Evolutionary conservation across 371 early-diverging fungal genomes (phyloP), one percentile per base, ranked within the genome.

Genomic region (Actinomortierella ambigua): DNA sequence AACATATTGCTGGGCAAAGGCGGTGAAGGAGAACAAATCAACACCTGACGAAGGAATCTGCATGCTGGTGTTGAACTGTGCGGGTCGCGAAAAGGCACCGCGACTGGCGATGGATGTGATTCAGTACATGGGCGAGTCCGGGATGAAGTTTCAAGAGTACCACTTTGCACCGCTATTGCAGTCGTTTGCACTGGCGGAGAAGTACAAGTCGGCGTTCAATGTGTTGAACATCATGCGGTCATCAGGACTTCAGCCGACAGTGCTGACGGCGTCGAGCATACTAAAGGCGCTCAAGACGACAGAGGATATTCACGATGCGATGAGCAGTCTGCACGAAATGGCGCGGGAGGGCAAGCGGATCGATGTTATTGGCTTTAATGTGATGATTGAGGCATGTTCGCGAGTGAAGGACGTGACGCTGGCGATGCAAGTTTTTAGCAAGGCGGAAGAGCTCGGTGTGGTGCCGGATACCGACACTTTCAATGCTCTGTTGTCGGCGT

Each of bases 151-250:
- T 47, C 78, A 82, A 27, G 90, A 90, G 55, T 80, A 81, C 17
- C 90, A 93, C 55, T 84, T 90, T 68, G 85, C 86, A 24, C 89
- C 92, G 23, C 57, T 93, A 40, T 77, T 91, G 55, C 89, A 88
- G 50, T 83, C 92, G 1, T 89, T 90, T 57, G 75, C 86, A 8
- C 65, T 59, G 39, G 77, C 79, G 50, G 58, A 68, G 15, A 85
- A 85, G 58, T 77, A 85, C 66, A 83, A 83, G 76, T 78, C 80
- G 27, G 91, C 89, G 1, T 84, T 93, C 66, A 78, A 82, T 51
- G 86, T 87, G 27, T 65, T 92, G 49, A 79, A 84, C 34, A 81
- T 86, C 55, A 90, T 90, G 90, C 81, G 88, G 28, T 63, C 68
- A 2, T 80, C 84, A 1, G 86, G 85, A 3, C 78, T 85, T 54